Base-by-base conservation (phyloP, 2,329 filamentous ascomycete species). In the Botryotinia globosa region DNA sequence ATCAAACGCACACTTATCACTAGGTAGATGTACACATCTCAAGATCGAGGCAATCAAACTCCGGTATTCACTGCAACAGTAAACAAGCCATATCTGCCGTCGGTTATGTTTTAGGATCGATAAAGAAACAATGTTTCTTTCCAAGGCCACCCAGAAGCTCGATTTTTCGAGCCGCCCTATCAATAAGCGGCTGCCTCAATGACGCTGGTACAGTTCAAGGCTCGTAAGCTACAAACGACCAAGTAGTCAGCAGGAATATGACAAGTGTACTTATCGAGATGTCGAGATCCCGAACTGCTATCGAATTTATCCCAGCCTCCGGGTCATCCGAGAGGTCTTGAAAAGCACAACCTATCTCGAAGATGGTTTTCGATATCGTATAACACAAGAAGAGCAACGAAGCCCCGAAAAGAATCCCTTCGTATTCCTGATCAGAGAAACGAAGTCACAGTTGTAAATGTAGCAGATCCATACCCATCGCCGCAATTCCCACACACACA, bases 171-270 rank as follows among this genome's bases (percentile, higher is more conserved):
- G 76, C 10, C 70, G 34, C 72, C 73, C 75, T 37, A 34, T 34
- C 14, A 76, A 58, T 12, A 73, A 63, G 61, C 77, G 74, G 18
- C 51, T 25, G 1, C 76, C 76, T 75, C 76, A 77, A 64, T 75
- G 75, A 2, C 56, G 54, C 22, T 74, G 73, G 5, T 68, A 54
- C 0, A 72, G 73, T 32, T 69, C 20, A 77, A 51, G 18, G 67
- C 72, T 16, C 68, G 56, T 8, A 68, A 75, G 67, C 75, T 75
- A 12, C 64, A 62, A 58, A 80, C 83, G 42, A 89, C 80, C 69
- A 82, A 80, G 8, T 81, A 81, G 45, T 80, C 80, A 25, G 74
- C 63, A 3, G 78, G 78, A 20, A 79, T 62, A 4, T 37, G 20
- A 68, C n/a, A 58, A 1, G 16, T 54, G n/a, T 12, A 22, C 7